Percentiles rank a stretch among this genome's conserved stretches.
Conservation (phyloP, 176 grass and related monocot species). For the Stipa capillata region DNA sequence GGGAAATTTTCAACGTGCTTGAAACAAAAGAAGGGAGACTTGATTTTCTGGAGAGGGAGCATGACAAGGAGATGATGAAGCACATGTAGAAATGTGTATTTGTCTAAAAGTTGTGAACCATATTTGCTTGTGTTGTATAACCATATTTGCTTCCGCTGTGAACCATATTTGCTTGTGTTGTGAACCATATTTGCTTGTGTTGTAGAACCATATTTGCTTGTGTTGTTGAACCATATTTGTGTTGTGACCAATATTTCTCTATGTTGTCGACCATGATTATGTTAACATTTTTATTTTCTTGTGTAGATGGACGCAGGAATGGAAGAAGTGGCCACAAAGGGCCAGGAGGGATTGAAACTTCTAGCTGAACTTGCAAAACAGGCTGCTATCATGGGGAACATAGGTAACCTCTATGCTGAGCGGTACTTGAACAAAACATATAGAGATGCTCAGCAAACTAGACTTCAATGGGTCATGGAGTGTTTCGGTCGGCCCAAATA, state of each 20-base stretch:
- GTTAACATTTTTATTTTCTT: not conserved
- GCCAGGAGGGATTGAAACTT: fast-evolving
- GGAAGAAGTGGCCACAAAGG: not conserved
- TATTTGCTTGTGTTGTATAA: too few species aligned
- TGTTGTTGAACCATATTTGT: not conserved
- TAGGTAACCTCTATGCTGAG: not conserved
- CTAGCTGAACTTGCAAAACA: not conserved
- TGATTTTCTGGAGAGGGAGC: not conserved
- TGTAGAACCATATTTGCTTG: not conserved
- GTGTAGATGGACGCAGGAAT: not conserved
- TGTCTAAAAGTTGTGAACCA: too few species aligned
- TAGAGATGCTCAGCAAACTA: not conserved
- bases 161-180: not conserved
- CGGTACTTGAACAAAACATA: not conserved
- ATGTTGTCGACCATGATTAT: not conserved
- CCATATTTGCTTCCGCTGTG: not conserved
- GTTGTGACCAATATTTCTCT: not conserved
- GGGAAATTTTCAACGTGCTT: too few species aligned
- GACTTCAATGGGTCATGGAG: not conserved
- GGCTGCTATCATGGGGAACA: not conserved
- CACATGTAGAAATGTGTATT: too few species aligned
- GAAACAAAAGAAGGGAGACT: not conserved
- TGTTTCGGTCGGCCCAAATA: not conserved
- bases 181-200: not conserved
- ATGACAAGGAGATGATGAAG: not conserved